Evolutionary conservation across 495 filamentous ascomycete species (phyloP).

Genomic region (Oidiodendron maius): DNA sequence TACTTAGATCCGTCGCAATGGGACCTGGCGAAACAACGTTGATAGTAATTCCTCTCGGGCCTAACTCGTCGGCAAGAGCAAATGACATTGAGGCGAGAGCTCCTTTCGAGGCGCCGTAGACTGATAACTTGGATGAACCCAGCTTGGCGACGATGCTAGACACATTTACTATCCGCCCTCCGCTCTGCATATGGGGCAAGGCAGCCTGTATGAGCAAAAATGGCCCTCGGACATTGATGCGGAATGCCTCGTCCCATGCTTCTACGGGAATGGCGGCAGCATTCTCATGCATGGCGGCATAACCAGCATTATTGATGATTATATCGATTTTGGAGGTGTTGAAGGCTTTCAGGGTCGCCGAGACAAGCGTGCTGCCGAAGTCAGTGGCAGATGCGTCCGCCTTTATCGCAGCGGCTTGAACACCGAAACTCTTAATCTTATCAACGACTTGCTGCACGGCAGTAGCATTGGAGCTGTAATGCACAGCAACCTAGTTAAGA

Average conservation of each 20-base stretch:
- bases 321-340: slow-evolving; percentile 22
- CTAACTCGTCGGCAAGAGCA: background rate
- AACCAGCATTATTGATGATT: slow-evolving; percentile 21
- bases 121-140: background rate
- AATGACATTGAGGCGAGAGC: background rate
- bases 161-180: background rate
- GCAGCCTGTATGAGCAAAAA: background rate
- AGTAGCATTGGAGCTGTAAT: background rate
- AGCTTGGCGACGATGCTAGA: background rate
- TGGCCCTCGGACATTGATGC: background rate
- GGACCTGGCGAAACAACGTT: background rate
- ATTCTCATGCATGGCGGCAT: background rate
- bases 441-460: background rate
- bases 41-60: background rate
- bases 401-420: background rate
- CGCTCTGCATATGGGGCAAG: background rate
- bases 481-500: background rate
- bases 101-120: background rate
- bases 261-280: background rate
- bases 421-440: background rate
- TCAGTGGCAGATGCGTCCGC: background rate
- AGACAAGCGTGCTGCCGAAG: slow-evolving; percentile 3
- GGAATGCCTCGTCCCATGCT: background rate
- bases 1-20: background rate
- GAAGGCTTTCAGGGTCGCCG: slow-evolving; percentile 15